phyloP scores from a whole-genome alignment of 768 basidiomycete genomes.

The Psilocybe cyanescens region DNA sequence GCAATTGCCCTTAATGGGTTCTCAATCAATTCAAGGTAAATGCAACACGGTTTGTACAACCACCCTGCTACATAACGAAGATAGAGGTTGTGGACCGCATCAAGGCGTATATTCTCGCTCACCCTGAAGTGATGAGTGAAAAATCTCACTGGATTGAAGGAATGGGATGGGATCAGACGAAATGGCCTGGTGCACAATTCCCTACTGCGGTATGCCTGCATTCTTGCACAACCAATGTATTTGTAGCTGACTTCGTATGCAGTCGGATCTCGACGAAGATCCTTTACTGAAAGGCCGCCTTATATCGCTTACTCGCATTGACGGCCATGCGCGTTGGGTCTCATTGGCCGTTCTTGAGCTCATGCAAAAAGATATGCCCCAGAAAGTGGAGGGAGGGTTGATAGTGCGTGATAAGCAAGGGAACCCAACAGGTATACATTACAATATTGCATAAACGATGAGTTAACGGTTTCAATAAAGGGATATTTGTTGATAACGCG shows the following conservation, averaged over 20 bases:
- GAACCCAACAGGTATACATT: constrained; percentile 62
- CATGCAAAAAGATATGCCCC: constrained; percentile 59
- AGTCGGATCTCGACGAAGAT: constrained; percentile 79
- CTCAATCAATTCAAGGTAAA: constrained; percentile 62
- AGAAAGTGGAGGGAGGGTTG: constrained; percentile 70
- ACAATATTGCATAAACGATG: not conserved
- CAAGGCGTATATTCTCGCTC: constrained; percentile 57
- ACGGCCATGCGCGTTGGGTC: constrained; percentile 89
- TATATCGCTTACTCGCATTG: constrained; percentile 77
- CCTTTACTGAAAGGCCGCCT: constrained; percentile 67
- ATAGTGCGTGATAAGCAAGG: constrained; percentile 68
- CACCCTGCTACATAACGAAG: not conserved
- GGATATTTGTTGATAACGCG: constrained; percentile 88
- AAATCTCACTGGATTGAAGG: constrained; percentile 76
- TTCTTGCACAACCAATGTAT: not conserved
- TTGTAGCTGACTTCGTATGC: not conserved
- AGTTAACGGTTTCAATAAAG: constrained; percentile 30
- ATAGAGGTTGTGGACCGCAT: constrained; percentile 68
- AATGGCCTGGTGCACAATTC: constrained; percentile 65
- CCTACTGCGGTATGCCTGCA: constrained; percentile 65
- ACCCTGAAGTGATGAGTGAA: constrained; percentile 59
- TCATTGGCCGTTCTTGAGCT: constrained; percentile 71
- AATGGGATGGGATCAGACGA: constrained; percentile 94
- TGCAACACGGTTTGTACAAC: not conserved
- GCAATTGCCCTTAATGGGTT: constrained; percentile 64